A percentile compares a stretch with the other conserved stretches of the same genome.
Evolutionary conservation across 192 early-diverging fungal species (phyloP).

Genomic region (Coemansia sp.): DNA sequence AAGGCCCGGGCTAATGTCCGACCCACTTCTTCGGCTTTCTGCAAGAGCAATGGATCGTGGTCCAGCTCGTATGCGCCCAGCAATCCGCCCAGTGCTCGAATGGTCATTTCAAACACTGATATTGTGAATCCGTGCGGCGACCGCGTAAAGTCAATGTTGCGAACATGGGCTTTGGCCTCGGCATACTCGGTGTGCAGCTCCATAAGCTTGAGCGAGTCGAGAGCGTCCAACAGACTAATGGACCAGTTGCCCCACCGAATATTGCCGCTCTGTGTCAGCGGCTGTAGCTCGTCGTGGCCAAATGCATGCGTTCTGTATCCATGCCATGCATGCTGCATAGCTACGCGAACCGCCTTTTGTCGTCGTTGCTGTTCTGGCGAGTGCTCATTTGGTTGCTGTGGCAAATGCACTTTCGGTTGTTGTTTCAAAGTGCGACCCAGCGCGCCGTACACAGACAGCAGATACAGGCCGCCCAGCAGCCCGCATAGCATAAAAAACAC

Average conservation of each 20-base stretch:
- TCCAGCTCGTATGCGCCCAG: conserved; percentile 76
- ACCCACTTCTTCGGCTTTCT: conserved; percentile 73
- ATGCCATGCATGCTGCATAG: conserved; percentile 48
- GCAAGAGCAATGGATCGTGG: conserved; percentile 61
- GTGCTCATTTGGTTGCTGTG: not conserved
- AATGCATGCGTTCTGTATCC: conserved; percentile 42
- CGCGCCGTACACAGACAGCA: conserved; percentile 22
- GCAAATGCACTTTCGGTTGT: not conserved
- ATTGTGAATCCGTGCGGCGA: conserved; percentile 6
- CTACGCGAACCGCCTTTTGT: conserved; percentile 31
- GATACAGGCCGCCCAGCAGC: conserved; percentile 19
- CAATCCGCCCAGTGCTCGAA: conserved; percentile 81
- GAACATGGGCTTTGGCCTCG: conserved; percentile 65
- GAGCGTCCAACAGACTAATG: conserved; percentile 78
- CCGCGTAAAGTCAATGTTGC: conserved; percentile 53
- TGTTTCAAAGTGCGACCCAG: not conserved
- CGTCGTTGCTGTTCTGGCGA: conserved; percentile 12
- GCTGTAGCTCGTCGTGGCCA: conserved; percentile 51
- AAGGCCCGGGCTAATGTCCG: conserved; percentile 72
- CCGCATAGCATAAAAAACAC: conserved; percentile 20
- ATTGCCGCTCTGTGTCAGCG: conserved; percentile 25
- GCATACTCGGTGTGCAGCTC: conserved; percentile 69
- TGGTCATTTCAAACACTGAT: conserved; percentile 77
- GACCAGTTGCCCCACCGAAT: conserved; percentile 65
- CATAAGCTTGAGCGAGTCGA: conserved; percentile 84